phyloP scores from a whole-genome alignment of 495 filamentous ascomycete genomes.

The Hyaloscypha variabilis region DNA sequence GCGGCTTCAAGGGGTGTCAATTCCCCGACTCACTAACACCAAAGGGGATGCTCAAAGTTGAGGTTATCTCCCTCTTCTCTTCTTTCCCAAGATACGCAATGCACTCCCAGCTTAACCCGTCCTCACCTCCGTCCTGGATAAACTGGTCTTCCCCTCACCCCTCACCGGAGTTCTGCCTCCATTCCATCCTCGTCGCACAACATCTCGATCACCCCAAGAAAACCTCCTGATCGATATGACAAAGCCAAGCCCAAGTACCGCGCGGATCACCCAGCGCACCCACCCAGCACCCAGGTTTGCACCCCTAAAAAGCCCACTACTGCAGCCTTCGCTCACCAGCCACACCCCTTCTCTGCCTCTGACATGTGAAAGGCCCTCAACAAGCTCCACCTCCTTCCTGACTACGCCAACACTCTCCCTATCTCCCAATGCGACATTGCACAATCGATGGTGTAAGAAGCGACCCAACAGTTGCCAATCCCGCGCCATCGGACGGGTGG shows the following conservation, averaged over 20 bases:
- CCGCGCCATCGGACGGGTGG: neutral
- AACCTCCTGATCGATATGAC: neutral
- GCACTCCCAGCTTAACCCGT: neutral
- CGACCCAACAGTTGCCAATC: neutral
- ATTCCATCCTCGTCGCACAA: neutral
- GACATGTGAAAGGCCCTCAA: conserved; percentile 3
- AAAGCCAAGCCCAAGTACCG: neutral
- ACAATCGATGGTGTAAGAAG: neutral
- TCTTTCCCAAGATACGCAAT: neutral
- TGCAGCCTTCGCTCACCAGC: neutral
- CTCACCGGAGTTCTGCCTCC: neutral
- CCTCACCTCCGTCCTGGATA: neutral
- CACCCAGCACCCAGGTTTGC: neutral
- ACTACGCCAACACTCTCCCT: neutral
- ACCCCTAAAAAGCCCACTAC: neutral
- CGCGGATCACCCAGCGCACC: neutral
- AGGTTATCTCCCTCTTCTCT: neutral
- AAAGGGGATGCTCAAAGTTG: neutral
- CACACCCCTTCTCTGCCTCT: neutral
- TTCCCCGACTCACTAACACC: neutral
- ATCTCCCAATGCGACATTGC: neutral
- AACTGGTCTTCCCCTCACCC: neutral
- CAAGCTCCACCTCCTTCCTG: neutral
- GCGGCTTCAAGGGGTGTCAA: neutral
- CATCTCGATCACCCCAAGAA: neutral